A percentile compares a stretch with the other conserved stretches of the same genome.
Evolutionary conservation across 1,284 basidiomycete species (phyloP).

Genomic region (Cutaneotrichosporon arboriforme): DNA sequence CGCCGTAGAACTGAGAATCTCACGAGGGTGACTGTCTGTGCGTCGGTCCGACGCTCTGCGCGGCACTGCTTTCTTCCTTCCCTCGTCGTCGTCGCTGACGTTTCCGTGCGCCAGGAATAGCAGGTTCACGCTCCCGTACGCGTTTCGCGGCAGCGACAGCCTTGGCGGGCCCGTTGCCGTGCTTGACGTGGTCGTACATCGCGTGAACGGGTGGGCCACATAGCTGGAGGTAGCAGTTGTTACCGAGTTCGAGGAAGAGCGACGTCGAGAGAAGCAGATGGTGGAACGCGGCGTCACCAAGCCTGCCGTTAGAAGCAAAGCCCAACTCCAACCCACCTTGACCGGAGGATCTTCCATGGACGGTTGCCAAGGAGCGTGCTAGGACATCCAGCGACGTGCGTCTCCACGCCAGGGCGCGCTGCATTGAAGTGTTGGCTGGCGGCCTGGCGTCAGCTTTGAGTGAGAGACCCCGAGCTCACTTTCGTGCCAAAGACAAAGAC

Average conservation of each 20-base stretch:
- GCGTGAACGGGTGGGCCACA: slow-evolving; percentile 47
- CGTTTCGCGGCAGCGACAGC: slow-evolving; percentile 8
- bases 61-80: too few species aligned
- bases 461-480: slow-evolving; percentile 20
- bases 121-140: slow-evolving; percentile 1
- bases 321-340: slow-evolving; percentile 18
- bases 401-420: not conserved
- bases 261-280: slow-evolving; percentile 49
- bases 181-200: slow-evolving; percentile 21
- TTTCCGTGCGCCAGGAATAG: not conserved
- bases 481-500: slow-evolving; percentile 21
- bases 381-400: slow-evolving; percentile 18
- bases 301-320: slow-evolving; percentile 20
- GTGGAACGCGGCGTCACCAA: slow-evolving; percentile 47
- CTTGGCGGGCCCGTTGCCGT: not conserved
- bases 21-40: too few species aligned
- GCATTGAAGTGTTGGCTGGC: not conserved
- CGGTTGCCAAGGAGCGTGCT: slow-evolving; percentile 18
- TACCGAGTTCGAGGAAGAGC: slow-evolving; percentile 48
- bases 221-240: slow-evolving; percentile 51
- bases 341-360: slow-evolving; percentile 31
- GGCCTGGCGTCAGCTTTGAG: not conserved
- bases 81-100: too few species aligned
- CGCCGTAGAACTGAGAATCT: too few species aligned
- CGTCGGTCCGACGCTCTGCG: too few species aligned